Percentiles rank a stretch among this genome's conserved stretches.
Evolutionary conservation across 257 asterid species (phyloP).

Genomic region (Osmanthus fragrans): DNA sequence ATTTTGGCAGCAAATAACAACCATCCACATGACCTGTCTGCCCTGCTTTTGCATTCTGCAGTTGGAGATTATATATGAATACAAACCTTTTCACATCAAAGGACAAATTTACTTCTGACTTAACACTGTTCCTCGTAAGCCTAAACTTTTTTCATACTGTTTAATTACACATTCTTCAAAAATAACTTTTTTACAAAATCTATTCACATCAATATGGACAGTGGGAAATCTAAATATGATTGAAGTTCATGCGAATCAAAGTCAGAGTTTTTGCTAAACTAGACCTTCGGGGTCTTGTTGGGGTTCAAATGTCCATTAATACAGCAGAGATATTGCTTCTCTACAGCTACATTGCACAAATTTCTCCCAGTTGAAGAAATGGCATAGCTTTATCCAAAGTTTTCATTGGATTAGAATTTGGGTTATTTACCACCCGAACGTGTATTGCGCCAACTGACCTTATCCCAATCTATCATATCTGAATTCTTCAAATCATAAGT

Average conservation of each 20-base stretch:
- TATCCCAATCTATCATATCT: too few species aligned
- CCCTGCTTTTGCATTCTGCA: constrained; percentile 33
- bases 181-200: too few species aligned
- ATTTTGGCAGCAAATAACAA: constrained; percentile 23
- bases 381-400: neutral
- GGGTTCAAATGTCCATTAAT: too few species aligned
- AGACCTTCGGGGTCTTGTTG: too few species aligned
- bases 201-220: too few species aligned
- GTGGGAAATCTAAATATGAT: too few species aligned
- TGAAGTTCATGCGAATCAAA: too few species aligned
- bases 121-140: neutral
- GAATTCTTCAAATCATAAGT: too few species aligned
- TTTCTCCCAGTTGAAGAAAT: neutral
- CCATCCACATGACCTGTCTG: constrained; percentile 19
- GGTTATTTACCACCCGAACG: neutral
- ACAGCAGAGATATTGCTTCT: neutral
- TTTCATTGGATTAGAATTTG: neutral
- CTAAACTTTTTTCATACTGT: too few species aligned
- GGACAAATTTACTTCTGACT: constrained; percentile 14
- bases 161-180: too few species aligned
- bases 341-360: neutral
- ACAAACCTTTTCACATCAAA: constrained; percentile 17
- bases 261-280: too few species aligned
- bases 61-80: constrained; percentile 14
- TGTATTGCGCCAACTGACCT: too few species aligned